phyloP scores from a whole-genome alignment of 768 basidiomycete genomes.

The Heimioporus sp. region DNA sequence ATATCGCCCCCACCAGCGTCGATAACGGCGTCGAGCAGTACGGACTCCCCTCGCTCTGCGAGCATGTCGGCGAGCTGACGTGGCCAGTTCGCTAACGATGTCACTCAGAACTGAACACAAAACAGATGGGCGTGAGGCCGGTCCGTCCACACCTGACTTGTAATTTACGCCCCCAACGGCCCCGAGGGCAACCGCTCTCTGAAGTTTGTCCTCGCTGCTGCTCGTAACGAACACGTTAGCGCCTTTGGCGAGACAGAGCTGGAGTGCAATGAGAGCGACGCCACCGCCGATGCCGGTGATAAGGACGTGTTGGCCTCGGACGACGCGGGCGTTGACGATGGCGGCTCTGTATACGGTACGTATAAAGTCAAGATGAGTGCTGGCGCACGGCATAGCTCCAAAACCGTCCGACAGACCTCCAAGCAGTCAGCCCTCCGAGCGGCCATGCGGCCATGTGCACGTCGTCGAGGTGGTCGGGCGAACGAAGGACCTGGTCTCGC shows the following conservation, averaged over 20 bases:
- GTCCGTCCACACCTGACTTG: conserved; percentile 45
- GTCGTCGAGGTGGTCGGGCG: conserved; percentile 67
- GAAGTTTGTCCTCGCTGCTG: conserved; percentile 65
- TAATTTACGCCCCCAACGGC: conserved; percentile 79
- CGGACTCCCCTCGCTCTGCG: conserved; percentile 24
- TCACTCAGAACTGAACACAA: not conserved
- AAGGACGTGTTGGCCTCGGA: conserved; percentile 66
- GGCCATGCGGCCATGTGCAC: conserved; percentile 77
- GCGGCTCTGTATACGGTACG: conserved; percentile 47
- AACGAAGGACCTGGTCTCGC: conserved; percentile 60
- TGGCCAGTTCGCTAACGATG: conserved; percentile 50
- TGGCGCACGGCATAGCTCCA: not conserved
- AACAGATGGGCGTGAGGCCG: not conserved
- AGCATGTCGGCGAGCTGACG: conserved; percentile 44
- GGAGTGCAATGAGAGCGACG: conserved; percentile 74
- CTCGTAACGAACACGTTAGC: conserved; percentile 85
- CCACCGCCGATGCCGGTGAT: conserved; percentile 85
- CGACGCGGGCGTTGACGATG: conserved; percentile 61
- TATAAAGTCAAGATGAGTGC: not conserved
- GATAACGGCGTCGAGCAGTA: conserved; percentile 56
- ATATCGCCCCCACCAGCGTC: conserved; percentile 73
- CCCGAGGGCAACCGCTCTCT: conserved; percentile 61
- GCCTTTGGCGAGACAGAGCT: conserved; percentile 72
- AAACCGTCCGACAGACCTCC: conserved; percentile 51
- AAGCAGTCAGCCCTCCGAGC: conserved; percentile 74